Percentiles rank a stretch among this genome's conserved stretches.
These are phyloP conservation scores for Cutaneotrichosporon sp. DNA, from an alignment of 1,284 basidiomycete species.

Conservation along the genomic window DNA sequence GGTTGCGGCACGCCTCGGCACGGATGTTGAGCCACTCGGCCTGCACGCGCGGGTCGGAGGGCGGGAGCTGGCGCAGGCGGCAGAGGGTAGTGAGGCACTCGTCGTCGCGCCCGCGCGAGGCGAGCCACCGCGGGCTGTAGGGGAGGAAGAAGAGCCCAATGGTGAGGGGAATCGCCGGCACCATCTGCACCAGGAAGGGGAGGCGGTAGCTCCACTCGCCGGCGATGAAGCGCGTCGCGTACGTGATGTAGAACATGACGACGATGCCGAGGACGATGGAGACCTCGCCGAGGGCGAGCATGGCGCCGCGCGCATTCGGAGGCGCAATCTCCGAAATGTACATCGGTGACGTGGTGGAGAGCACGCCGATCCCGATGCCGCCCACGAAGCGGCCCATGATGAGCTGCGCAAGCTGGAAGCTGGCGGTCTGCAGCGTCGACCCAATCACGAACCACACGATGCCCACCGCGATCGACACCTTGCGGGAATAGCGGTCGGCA, in stretches of 20 bases:
- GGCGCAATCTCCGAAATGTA: constrained; percentile 48
- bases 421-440: constrained; percentile 36
- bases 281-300: constrained; percentile 73
- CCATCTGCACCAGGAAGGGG: constrained; percentile 41
- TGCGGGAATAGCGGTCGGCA: constrained; percentile 37
- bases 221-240: constrained; percentile 27
- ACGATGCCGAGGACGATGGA: constrained; percentile 64
- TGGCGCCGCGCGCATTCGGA: constrained; percentile 64
- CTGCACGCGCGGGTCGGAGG: constrained; percentile 39
- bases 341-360: constrained; percentile 48
- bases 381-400: constrained; percentile 38
- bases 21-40: constrained; percentile 48
- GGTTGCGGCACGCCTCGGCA: constrained; percentile 35
- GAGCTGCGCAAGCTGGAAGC: constrained; percentile 27
- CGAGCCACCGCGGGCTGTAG: constrained; percentile 65
- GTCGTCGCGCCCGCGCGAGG: constrained; percentile 51
- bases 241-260: constrained; percentile 26
- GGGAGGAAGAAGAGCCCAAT: constrained; percentile 55
- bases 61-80: constrained; percentile 39
- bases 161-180: constrained; percentile 25
- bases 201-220: constrained; percentile 34
- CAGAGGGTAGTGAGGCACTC: constrained; percentile 36
- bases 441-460: constrained; percentile 29
- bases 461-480: constrained; percentile 30
- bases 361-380: constrained; percentile 39